Conservation (phyloP, 768 basidiomycete species). For the Gautieria morchelliformis region DNA sequence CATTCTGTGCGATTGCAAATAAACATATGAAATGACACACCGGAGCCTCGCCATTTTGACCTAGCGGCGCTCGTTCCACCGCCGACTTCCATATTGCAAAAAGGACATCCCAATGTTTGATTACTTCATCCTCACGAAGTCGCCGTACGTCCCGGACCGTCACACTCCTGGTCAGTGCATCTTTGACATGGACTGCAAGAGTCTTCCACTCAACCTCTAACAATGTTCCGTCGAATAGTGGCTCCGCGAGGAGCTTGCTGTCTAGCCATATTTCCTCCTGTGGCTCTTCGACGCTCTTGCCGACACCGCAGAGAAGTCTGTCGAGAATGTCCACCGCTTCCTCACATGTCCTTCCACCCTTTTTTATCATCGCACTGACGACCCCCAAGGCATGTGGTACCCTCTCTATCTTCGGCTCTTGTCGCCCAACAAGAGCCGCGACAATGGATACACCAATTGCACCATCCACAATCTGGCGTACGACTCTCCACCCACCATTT, state of each 20-base stretch:
- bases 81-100: conserved; percentile 45
- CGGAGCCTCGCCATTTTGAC: conserved; percentile 35
- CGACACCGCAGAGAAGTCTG: conserved; percentile 21
- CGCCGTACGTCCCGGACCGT: conserved; percentile 43
- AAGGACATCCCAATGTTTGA: conserved; percentile 38
- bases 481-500: conserved; percentile 32
- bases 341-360: conserved; percentile 38
- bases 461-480: conserved; percentile 46
- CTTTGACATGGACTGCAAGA: conserved; percentile 38
- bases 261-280: conserved; percentile 33
- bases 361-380: conserved; percentile 47
- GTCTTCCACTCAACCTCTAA: conserved; percentile 42
- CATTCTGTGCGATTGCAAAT: neutral
- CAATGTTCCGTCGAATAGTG: conserved; percentile 48
- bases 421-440: conserved; percentile 38
- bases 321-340: conserved; percentile 48
- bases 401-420: conserved; percentile 13
- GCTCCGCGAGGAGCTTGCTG: conserved; percentile 39
- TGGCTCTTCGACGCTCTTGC: conserved; percentile 12
- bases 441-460: conserved; percentile 49
- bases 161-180: conserved; percentile 46
- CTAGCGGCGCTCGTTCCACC: conserved; percentile 33
- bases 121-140: conserved; percentile 50
- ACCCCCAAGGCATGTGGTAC: conserved; percentile 34
- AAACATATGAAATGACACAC: conserved; percentile 27